phyloP scores from a whole-genome alignment of 2,329 filamentous ascomycete genomes.

The Aureobasidium sp. region DNA sequence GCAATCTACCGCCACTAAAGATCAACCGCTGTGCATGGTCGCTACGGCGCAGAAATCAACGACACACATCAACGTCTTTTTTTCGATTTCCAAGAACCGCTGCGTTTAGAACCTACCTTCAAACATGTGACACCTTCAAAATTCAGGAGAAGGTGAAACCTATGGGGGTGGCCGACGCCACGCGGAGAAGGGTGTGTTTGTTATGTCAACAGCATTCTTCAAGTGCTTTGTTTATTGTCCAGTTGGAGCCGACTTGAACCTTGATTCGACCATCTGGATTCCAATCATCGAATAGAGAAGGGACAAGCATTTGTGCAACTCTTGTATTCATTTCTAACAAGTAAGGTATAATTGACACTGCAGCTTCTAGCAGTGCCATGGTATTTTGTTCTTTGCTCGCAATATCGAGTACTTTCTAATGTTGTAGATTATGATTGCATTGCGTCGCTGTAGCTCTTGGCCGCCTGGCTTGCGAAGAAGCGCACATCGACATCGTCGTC shows the following conservation, averaged over 20 bases:
- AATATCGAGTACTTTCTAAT: neutral
- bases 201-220: conserved; percentile 10
- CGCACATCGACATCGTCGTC: conserved; percentile 97
- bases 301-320: conserved; percentile 2
- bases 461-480: conserved; percentile 92
- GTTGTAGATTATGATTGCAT: conserved; percentile 28
- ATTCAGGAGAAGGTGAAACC: conserved; percentile 5
- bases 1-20: neutral
- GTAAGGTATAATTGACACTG: conserved; percentile 12
- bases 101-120: neutral
- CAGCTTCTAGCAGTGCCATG: conserved; percentile 2
- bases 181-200: conserved; percentile 7
- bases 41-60: neutral
- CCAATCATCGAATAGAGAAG: neutral
- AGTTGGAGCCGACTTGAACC: neutral
- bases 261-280: neutral
- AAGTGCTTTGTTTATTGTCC: neutral
- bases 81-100: neutral
- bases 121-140: neutral
- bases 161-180: neutral
- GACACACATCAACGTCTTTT: conserved; percentile 3
- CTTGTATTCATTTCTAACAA: conserved; percentile 15
- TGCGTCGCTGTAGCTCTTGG: conserved; percentile 42
- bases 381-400: conserved; percentile 2
- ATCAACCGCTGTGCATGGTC: neutral